These are phyloP conservation scores for Magnusiomyces paraingens DNA, from an alignment of 1,139 yeast species.

Conservation along the genomic window DNA sequence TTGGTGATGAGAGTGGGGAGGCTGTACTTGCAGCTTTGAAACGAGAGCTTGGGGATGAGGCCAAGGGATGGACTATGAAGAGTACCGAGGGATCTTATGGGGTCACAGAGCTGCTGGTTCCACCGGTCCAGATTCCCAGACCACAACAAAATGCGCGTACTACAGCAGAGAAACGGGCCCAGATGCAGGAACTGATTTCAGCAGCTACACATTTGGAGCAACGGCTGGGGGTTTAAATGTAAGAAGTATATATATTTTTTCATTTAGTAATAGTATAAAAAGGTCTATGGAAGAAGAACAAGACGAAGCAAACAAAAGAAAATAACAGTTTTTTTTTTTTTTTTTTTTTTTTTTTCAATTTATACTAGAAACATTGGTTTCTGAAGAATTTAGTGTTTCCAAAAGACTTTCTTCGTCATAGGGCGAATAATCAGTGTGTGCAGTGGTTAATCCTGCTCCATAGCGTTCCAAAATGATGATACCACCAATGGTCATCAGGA, in stretches of 20 bases:
- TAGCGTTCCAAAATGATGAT: constrained; percentile 9
- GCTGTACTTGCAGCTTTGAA: too few relatives aligned
- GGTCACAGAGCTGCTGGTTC: not conserved
- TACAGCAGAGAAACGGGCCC: not conserved
- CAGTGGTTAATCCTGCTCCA: not conserved
- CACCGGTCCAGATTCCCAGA: not conserved
- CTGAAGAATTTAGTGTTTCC: not conserved
- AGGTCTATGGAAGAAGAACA: not conserved
- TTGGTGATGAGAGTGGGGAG: too few relatives aligned
- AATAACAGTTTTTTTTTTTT: too few relatives aligned
- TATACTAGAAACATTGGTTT: not conserved
- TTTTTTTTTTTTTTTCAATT: not conserved
- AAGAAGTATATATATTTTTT: not conserved
- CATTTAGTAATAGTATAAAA: not conserved
- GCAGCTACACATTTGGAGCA: constrained; percentile 4
- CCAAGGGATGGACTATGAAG: not conserved
- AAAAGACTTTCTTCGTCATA: constrained; percentile 5
- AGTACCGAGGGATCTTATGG: not conserved
- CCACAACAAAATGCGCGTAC: not conserved
- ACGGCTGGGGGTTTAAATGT: not conserved
- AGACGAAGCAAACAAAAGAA: not conserved
- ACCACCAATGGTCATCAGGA: constrained; percentile 23
- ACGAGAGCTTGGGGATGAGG: too few relatives aligned
- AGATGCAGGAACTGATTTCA: not conserved
- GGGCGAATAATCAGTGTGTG: not conserved